These are phyloP conservation scores for Gorgonomyces haynaldii DNA, from an alignment of 192 early-diverging fungal species.

Conservation along the genomic window DNA sequence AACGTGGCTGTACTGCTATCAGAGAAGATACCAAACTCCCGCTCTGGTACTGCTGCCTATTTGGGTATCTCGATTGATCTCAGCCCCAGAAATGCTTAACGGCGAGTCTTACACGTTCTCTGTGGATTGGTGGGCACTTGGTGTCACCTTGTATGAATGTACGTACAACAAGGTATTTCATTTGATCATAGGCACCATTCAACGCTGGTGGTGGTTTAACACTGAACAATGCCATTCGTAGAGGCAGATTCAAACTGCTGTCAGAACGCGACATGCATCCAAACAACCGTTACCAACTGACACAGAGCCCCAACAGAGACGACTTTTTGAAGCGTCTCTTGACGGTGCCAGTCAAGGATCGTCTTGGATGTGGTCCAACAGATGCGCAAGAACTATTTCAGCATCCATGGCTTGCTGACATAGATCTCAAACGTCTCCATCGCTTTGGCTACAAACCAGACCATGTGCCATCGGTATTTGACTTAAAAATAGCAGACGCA, in stretches of 20 bases:
- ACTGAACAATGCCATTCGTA: conserved; percentile 1
- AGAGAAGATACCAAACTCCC: conserved; percentile 38
- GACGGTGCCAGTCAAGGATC: conserved; percentile 50
- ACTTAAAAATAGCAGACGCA: neutral
- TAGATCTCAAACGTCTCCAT: conserved; percentile 36
- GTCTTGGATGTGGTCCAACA: conserved; percentile 66
- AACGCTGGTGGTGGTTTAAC: neutral
- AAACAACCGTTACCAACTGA: neutral
- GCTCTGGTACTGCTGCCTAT: conserved; percentile 70
- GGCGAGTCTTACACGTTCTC: conserved; percentile 16
- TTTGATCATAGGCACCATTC: neutral
- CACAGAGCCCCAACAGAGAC: conserved; percentile 8
- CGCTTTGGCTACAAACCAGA: conserved; percentile 21
- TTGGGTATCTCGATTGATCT: conserved; percentile 40
- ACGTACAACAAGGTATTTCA: conserved; percentile 52
- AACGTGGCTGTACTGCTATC: conserved; percentile 10
- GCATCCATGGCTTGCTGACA: conserved; percentile 37
- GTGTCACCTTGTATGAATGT: conserved; percentile 56
- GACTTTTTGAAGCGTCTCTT: conserved; percentile 42
- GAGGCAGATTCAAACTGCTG: neutral
- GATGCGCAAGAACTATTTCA: conserved; percentile 47
- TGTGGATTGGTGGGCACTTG: conserved; percentile 59
- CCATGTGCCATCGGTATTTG: conserved; percentile 40
- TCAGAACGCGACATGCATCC: neutral
- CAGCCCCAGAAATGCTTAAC: conserved; percentile 16